Evolutionary conservation across 2,329 filamentous ascomycete genomes (phyloP).

Genomic region (Ophiostoma ulmi): DNA sequence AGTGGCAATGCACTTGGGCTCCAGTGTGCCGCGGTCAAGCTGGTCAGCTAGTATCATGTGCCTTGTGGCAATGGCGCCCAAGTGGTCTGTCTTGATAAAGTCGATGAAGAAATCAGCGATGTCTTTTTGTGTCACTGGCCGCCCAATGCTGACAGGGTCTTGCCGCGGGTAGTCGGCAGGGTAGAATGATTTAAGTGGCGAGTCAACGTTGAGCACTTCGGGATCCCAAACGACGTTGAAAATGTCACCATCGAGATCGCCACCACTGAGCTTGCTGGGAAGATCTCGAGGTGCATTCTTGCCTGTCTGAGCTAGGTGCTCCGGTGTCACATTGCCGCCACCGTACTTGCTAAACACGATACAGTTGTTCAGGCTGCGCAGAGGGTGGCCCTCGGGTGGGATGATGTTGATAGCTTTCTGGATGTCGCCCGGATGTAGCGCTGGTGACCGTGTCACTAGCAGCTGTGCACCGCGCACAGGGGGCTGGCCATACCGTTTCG

Average conservation of each 20-base stretch:
- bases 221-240: slow-evolving; percentile 75
- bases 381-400: slow-evolving; percentile 54
- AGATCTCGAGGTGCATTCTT: slow-evolving; percentile 54
- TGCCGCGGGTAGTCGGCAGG: slow-evolving; percentile 68
- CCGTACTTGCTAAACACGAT: slow-evolving; percentile 73
- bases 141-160: slow-evolving; percentile 52
- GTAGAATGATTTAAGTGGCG: slow-evolving; percentile 39
- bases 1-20: slow-evolving; percentile 48
- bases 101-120: slow-evolving; percentile 78
- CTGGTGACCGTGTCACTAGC: slow-evolving; percentile 72
- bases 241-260: slow-evolving; percentile 77
- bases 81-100: slow-evolving; percentile 63
- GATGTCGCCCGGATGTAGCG: slow-evolving; percentile 76
- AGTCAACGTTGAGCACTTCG: slow-evolving; percentile 34
- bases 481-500: slow-evolving; percentile 26
- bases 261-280: slow-evolving; percentile 72
- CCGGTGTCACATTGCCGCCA: background rate
- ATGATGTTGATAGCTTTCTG: slow-evolving; percentile 60
- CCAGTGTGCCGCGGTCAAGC: slow-evolving; percentile 44
- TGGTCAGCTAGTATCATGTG: slow-evolving; percentile 64
- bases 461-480: slow-evolving; percentile 40
- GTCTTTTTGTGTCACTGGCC: slow-evolving; percentile 55
- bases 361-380: slow-evolving; percentile 63
- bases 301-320: background rate
- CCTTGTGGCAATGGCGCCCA: slow-evolving; percentile 59